Percentiles rank a stretch among this genome's conserved stretches.
These are phyloP conservation scores for Colletotrichum lini DNA, from an alignment of 2,329 filamentous ascomycete species.

Conservation along the genomic window DNA sequence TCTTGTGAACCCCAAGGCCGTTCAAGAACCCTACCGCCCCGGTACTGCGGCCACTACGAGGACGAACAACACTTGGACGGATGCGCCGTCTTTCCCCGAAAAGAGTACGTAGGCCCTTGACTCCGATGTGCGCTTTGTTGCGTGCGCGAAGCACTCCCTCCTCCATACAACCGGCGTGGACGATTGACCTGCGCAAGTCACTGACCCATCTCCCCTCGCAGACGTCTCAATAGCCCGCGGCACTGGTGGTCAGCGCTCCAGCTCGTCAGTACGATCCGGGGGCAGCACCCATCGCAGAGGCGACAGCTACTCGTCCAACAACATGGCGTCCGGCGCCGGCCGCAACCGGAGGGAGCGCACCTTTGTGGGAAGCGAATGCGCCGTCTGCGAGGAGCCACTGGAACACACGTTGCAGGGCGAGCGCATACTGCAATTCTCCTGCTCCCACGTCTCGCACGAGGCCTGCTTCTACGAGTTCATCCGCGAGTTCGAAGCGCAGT, in stretches of 20 bases:
- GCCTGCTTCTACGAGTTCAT: conserved; percentile 99
- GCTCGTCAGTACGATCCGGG: conserved; percentile 53
- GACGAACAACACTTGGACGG: conserved; percentile 44
- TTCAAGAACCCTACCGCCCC: conserved; percentile 39
- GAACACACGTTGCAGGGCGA: conserved; percentile 96
- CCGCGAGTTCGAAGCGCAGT: conserved; percentile 92
- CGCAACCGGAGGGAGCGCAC: conserved; percentile 89
- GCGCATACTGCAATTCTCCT: conserved; percentile 94
- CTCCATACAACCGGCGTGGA: background rate
- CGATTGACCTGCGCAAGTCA: background rate
- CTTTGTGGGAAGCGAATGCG: conserved; percentile 94
- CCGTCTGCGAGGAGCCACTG: conserved; percentile 95
- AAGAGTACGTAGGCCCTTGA: conserved; percentile 54
- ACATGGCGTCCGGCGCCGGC: conserved; percentile 69
- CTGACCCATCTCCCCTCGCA: conserved; percentile 33
- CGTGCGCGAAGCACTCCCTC: background rate
- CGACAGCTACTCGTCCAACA: conserved; percentile 48
- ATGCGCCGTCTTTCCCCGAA: conserved; percentile 54
- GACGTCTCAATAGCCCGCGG: conserved; percentile 48
- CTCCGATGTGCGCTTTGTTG: background rate
- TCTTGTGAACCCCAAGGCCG: conserved; percentile 39
- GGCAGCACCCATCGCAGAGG: conserved; percentile 56
- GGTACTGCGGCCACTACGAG: conserved; percentile 37
- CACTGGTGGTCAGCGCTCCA: conserved; percentile 49
- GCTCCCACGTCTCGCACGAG: conserved; percentile 96